Evolutionary conservation across 192 early-diverging fungal species (phyloP).

Genomic region (Jimgerdemannia flammicorona): DNA sequence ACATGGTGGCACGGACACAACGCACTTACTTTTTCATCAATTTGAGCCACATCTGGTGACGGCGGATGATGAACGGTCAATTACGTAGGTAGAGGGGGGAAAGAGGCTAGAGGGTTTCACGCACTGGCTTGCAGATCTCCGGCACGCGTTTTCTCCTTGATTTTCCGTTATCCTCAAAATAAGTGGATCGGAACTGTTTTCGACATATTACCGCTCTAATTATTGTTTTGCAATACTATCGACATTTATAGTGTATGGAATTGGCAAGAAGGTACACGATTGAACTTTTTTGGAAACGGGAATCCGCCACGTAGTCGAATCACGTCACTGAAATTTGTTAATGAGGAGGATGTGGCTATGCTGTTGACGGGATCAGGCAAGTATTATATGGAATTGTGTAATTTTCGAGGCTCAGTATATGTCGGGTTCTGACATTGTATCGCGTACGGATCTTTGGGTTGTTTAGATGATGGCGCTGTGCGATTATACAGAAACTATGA

Average conservation of each 20-base stretch:
- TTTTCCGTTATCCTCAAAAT: too few relatives aligned
- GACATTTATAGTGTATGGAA: slow-evolving; percentile 58
- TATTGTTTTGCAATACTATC: too few relatives aligned
- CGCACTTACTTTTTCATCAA: slow-evolving; percentile 69
- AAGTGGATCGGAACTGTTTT: too few relatives aligned
- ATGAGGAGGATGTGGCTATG: slow-evolving; percentile 84
- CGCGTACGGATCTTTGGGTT: background rate
- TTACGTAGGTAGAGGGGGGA: slow-evolving; percentile 47
- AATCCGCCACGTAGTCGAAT: slow-evolving; percentile 69
- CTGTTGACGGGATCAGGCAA: slow-evolving; percentile 84
- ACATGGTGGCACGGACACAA: slow-evolving; percentile 49
- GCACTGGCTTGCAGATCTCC: too few relatives aligned
- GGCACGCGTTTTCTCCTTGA: background rate
- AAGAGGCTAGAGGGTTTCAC: background rate
- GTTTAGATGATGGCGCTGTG: slow-evolving; percentile 72
- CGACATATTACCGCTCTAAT: too few relatives aligned
- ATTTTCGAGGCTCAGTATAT: background rate
- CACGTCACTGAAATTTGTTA: slow-evolving; percentile 79
- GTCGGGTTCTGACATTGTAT: too few relatives aligned
- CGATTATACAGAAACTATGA: slow-evolving; percentile 73
- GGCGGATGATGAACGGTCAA: slow-evolving; percentile 64
- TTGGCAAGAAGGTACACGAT: slow-evolving; percentile 56
- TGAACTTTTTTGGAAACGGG: slow-evolving; percentile 65
- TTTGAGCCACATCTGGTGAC: slow-evolving; percentile 83
- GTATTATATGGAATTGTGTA: background rate